Evolutionary conservation across 2,329 filamentous ascomycete species (phyloP).

Genomic region (Cytospora piceae): DNA sequence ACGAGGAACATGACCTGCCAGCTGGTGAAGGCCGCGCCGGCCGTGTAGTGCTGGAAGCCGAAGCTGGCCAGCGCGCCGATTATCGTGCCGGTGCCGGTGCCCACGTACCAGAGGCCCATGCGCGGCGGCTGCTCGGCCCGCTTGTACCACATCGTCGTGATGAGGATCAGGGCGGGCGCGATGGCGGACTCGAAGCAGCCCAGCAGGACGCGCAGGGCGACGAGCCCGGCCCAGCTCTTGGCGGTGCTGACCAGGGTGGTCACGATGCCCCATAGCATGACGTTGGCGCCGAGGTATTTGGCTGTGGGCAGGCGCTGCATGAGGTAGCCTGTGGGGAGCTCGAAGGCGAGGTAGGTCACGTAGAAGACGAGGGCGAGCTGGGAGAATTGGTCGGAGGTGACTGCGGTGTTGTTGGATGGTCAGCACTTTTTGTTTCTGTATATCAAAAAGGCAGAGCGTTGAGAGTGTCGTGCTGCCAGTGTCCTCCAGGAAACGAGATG

Average conservation of each 20-base stretch:
- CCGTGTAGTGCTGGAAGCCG: conserved; percentile 38
- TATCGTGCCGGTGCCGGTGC: conserved; percentile 38
- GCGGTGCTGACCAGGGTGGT: conserved; percentile 53
- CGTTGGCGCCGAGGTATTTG: conserved; percentile 54
- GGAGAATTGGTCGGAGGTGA: conserved; percentile 37
- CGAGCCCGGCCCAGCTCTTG: conserved; percentile 53
- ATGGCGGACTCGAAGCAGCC: conserved; percentile 59
- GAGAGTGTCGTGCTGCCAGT: not conserved
- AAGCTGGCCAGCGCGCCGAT: conserved; percentile 39
- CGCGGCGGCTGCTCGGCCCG: conserved; percentile 39
- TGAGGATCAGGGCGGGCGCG: conserved; percentile 49
- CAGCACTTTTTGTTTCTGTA: not conserved
- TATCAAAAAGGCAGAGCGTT: not conserved
- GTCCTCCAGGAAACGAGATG: not conserved
- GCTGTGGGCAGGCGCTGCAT: conserved; percentile 58
- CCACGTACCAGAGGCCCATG: conserved; percentile 41
- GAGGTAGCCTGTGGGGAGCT: conserved; percentile 46
- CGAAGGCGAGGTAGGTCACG: conserved; percentile 39
- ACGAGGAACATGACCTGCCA: conserved; percentile 33
- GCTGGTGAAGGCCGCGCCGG: conserved; percentile 29
- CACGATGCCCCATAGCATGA: conserved; percentile 51
- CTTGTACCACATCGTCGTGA: conserved; percentile 42
- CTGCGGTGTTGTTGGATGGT: not conserved
- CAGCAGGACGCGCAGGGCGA: conserved; percentile 53
- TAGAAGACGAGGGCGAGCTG: conserved; percentile 41